Base-by-base conservation (phyloP, 2,329 filamentous ascomycete species). In the Arthrobotrys sphaeroides region DNA sequence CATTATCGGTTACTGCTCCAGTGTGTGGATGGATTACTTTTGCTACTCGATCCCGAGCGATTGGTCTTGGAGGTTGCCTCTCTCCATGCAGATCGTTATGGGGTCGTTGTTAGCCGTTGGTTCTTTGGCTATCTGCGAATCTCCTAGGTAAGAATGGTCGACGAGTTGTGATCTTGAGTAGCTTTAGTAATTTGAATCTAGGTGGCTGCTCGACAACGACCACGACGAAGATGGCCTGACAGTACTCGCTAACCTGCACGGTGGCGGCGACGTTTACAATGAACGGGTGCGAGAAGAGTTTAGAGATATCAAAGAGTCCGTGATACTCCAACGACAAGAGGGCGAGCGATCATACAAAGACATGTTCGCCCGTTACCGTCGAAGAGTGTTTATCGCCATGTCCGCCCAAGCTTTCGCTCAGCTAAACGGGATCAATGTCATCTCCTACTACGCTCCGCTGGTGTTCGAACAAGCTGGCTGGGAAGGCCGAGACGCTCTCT, bases 391-490 rank as follows among this genome's bases (percentile, higher is more conserved):
- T 81, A 98, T 98, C 82, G 95, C 95, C 83, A 98, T 98, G 95
- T 98, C 94, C 33, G 95, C 95, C 2, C 95, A 98, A 83, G 93
- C 90, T 4, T 88, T 99, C 78, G 95, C 95, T 26, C 95, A 99
- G 83, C 88, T 99, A 64, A 98, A 98, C 84, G 95, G 95, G 78
- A 99, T 99, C 85, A 99, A 99, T 83, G 95, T 99, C 82, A 99
- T 99, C 78, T 98, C 94, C 0, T 99, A 98, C 86, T 99, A 99
- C 81, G 78, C 95, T 0, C 95, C 95, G 0, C 89, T 96, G 67
- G 94, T 98, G 13, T 98, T 99, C 80, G 94, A 97, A 83, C 94
- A 94, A 73, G 95, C 95, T 38, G 94, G 95, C n/a, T 98, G 94
- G 95, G 84, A 88, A 66, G 95, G 94, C 26, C 92, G 94, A 78